Percentiles rank a stretch among this genome's conserved stretches.
Conservation (phyloP, 2,329 filamentous ascomycete species). For the Phyllosticta paracitricarpa region DNA sequence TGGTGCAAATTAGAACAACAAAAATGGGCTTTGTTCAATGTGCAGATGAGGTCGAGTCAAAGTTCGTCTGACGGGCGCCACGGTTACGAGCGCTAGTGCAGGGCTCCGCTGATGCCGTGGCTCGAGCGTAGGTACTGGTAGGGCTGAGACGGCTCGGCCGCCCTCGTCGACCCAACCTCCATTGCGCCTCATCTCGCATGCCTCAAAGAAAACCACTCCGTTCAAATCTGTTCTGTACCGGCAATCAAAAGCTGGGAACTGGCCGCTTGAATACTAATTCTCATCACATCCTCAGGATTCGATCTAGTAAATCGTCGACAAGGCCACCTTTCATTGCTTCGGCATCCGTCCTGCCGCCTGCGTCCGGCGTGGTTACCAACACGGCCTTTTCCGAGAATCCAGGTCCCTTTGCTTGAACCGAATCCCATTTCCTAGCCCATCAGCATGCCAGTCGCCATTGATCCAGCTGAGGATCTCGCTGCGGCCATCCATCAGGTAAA, state of each 20-base stretch:
- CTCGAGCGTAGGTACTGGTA: background rate
- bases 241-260: background rate
- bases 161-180: background rate
- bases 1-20: background rate
- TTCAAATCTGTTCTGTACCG: background rate
- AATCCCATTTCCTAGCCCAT: background rate
- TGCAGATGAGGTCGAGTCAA: background rate
- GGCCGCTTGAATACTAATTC: background rate
- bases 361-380: background rate
- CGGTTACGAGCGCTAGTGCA: background rate
- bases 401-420: background rate
- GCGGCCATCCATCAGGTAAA: slow-evolving; percentile 41
- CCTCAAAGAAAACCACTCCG: background rate
- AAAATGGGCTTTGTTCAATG: background rate
- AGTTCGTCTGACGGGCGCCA: background rate
- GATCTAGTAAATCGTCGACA: background rate
- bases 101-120: background rate
- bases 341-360: background rate
- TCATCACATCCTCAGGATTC: background rate
- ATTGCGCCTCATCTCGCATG: background rate
- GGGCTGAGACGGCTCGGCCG: background rate
- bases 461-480: slow-evolving; percentile 38
- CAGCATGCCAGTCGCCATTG: slow-evolving; percentile 27
- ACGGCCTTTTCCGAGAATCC: background rate
- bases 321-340: background rate